Percentiles rank a stretch among this genome's conserved stretches.
Conservation (phyloP, 306 rosid species). For the Malus asiatica region DNA sequence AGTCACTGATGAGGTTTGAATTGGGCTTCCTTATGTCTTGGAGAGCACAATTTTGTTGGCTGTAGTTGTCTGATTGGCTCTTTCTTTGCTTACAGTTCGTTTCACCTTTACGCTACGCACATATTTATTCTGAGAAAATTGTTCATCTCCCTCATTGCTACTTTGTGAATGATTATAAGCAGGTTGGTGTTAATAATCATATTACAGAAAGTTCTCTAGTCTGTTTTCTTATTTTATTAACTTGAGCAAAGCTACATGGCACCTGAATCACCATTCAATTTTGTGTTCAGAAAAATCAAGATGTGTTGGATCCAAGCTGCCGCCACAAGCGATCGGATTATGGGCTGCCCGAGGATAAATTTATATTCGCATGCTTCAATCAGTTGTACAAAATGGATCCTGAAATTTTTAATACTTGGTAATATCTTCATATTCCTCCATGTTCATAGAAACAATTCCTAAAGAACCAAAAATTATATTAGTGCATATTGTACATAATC, state of each 20-base stretch:
- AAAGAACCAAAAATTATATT: background rate
- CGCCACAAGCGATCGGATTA: slow-evolving; percentile 80
- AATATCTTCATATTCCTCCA: slow-evolving; percentile 23
- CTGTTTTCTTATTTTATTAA: background rate
- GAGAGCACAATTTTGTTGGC: background rate
- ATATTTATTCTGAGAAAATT: slow-evolving; percentile 91
- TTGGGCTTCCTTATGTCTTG: background rate
- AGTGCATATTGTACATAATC: background rate
- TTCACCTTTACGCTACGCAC: slow-evolving; percentile 65
- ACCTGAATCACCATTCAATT: background rate
- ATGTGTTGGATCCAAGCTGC: slow-evolving; percentile 74
- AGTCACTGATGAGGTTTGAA: slow-evolving; percentile 82
- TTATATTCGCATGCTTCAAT: slow-evolving; percentile 92
- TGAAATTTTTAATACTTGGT: slow-evolving; percentile 86
- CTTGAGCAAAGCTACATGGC: background rate
- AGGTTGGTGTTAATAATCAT: slow-evolving; percentile 41
- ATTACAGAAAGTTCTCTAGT: background rate
- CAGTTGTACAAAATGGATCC: slow-evolving; percentile 99
- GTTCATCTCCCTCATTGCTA: slow-evolving; percentile 98
- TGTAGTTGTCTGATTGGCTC: background rate
- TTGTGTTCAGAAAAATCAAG: slow-evolving; percentile 74
- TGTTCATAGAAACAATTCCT: background rate
- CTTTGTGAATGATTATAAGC: slow-evolving; percentile 95
- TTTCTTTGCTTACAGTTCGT: slow-evolving; percentile 57
- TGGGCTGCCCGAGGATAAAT: slow-evolving; percentile 85